These are phyloP conservation scores for Paecilomyces variotii DNA, from an alignment of 2,329 filamentous ascomycete species.

Conservation along the genomic window DNA sequence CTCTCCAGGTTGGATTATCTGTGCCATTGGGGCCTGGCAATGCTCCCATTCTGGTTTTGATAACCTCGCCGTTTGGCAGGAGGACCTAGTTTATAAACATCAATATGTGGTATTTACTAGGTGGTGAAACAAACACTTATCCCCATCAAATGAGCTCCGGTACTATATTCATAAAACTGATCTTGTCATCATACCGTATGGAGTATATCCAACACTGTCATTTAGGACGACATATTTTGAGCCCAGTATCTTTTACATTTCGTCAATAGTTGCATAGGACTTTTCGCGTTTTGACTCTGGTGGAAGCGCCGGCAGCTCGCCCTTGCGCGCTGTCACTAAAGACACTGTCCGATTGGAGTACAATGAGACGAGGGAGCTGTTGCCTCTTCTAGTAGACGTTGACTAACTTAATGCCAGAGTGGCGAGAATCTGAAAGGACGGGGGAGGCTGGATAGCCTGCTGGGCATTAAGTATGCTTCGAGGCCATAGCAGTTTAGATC, in stretches of 20 bases:
- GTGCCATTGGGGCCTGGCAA: constrained; percentile 12
- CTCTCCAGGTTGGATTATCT: constrained; percentile 27
- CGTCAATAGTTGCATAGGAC: constrained; percentile 12
- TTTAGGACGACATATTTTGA: constrained; percentile 12
- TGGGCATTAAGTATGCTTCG: neutral
- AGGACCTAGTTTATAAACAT: constrained; percentile 20
- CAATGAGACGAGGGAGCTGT: constrained; percentile 10
- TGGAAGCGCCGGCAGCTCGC: constrained; percentile 10
- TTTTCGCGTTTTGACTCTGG: constrained; percentile 7
- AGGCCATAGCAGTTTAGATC: neutral
- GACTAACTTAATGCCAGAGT: constrained; percentile 2
- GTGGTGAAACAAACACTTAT: neutral
- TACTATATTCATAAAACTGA: neutral
- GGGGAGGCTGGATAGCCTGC: constrained; percentile 1
- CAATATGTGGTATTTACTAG: neutral
- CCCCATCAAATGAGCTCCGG: constrained; percentile 17
- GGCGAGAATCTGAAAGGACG: neutral
- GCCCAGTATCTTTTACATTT: constrained; percentile 9
- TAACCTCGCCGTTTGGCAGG: constrained; percentile 28
- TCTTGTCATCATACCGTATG: constrained; percentile 8
- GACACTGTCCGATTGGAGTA: constrained; percentile 11
- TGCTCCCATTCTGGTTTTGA: constrained; percentile 35
- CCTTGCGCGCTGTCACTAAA: constrained; percentile 1
- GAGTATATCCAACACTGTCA: constrained; percentile 32
- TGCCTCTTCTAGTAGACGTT: constrained; percentile 9